Percentiles rank a stretch among this genome's conserved stretches.
Conservation (phyloP, 768 basidiomycete genomes). For the Myochromella boudieri region DNA sequence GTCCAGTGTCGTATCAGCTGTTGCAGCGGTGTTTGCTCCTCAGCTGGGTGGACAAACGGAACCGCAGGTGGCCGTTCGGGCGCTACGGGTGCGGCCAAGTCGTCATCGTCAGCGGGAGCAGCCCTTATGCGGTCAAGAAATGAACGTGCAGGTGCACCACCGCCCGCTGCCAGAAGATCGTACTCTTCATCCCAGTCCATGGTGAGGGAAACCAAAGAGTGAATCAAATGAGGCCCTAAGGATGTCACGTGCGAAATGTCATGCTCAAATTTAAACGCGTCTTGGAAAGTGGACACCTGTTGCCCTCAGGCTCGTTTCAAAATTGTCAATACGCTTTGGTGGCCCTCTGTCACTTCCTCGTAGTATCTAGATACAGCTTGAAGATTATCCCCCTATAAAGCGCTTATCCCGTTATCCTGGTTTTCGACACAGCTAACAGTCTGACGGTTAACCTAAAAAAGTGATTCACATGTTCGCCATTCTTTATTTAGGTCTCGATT, state of each 20-base stretch:
- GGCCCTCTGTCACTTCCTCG: no score
- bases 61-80: slow-evolving; percentile 4
- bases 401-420: no score
- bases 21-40: slow-evolving; percentile 60
- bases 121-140: slow-evolving; percentile 34
- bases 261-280: no score
- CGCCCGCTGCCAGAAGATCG: slow-evolving; percentile 21
- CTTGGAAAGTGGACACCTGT: no score
- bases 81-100: slow-evolving; percentile 29
- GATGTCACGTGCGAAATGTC: slow-evolving; percentile 11
- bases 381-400: no score
- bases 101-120: slow-evolving; percentile 35
- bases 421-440: no score
- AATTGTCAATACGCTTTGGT: no score
- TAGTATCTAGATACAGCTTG: no score
- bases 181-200: slow-evolving; percentile 43
- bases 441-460: no score
- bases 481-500: no score
- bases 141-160: slow-evolving; percentile 21
- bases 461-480: no score
- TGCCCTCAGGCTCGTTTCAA: no score
- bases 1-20: slow-evolving; percentile 81
- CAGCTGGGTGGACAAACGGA: slow-evolving; percentile 15
- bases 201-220: neutral
- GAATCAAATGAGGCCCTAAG: slow-evolving; percentile 24